Conservation (phyloP, 768 basidiomycete genomes). For the Tricholoma furcatifolium region DNA sequence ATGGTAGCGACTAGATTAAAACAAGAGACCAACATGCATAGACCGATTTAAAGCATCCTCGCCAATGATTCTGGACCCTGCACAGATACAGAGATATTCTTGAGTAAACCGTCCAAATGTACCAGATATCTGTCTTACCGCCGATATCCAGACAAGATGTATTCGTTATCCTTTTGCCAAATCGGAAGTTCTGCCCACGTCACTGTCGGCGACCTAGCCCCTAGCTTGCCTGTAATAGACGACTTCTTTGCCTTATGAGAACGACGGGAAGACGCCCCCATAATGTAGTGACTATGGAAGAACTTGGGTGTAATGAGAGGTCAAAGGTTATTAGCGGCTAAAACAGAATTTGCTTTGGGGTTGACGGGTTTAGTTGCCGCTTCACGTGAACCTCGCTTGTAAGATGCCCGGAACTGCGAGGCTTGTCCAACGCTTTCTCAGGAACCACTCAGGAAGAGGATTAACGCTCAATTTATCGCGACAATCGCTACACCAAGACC, state of each 20-base stretch:
- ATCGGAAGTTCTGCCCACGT: conserved; percentile 59
- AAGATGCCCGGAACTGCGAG: neutral
- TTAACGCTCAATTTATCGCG: neutral
- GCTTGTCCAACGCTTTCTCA: neutral
- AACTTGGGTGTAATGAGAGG: neutral
- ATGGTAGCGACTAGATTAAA: conserved; percentile 13
- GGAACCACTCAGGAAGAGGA: neutral
- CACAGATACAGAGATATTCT: conserved; percentile 7
- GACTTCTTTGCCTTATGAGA: conserved; percentile 4
- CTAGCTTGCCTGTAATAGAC: neutral
- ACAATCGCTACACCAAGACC: neutral
- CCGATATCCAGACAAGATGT: conserved; percentile 68
- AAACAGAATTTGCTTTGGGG: neutral
- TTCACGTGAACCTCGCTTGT: conserved; percentile 12
- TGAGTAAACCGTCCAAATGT: conserved; percentile 1
- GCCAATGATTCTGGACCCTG: conserved; percentile 62
- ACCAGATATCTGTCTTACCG: conserved; percentile 37
- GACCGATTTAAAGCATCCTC: conserved; percentile 59
- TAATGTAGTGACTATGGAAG: neutral
- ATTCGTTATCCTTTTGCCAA: conserved; percentile 77
- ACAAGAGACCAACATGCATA: conserved; percentile 56
- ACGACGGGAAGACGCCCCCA: neutral
- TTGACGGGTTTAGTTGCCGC: neutral
- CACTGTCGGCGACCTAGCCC: conserved; percentile 25
- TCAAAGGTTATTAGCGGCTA: neutral